These are phyloP conservation scores for Lupinus albus DNA, from an alignment of 306 rosid genomes.

Conservation along the genomic window DNA sequence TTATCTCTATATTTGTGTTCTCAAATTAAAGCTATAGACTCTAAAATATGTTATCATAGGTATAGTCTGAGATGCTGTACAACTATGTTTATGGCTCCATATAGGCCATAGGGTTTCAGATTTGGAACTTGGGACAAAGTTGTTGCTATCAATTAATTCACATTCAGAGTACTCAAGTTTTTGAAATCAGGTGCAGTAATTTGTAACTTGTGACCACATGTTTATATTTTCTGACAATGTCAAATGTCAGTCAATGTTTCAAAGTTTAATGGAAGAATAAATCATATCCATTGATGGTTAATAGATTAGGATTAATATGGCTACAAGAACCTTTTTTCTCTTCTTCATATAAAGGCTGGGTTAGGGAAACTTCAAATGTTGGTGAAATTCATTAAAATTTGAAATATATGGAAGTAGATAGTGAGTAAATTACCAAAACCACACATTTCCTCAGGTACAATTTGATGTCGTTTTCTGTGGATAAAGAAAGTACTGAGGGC, in stretches of 20 bases:
- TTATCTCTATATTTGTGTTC: neutral
- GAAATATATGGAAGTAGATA: neutral
- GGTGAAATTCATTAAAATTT: slow-evolving; percentile 20
- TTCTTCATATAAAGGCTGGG: neutral
- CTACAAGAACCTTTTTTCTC: neutral
- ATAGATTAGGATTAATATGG: slow-evolving; percentile 28
- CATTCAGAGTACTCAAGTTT: slow-evolving; percentile 10
- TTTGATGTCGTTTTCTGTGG: slow-evolving; percentile 23
- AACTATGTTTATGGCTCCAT: neutral
- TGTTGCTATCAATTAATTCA: slow-evolving; percentile 18
- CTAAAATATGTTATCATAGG: neutral
- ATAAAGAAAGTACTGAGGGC: slow-evolving; percentile 18
- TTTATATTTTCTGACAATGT: slow-evolving; percentile 13
- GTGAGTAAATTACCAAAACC: slow-evolving; percentile 7
- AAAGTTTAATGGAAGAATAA: neutral
- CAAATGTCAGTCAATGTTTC: neutral
- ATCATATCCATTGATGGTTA: slow-evolving; percentile 16
- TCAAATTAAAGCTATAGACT: neutral
- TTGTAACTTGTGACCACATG: slow-evolving; percentile 20
- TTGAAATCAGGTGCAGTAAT: slow-evolving; percentile 8
- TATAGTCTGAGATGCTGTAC: neutral
- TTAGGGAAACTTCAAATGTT: slow-evolving; percentile 25
- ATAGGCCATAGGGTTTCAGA: neutral
- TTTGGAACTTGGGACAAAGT: slow-evolving; percentile 8
- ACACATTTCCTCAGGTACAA: slow-evolving; percentile 14